Evolutionary conservation across 2,329 filamentous ascomycete species (phyloP).

Genomic region (Aspergillus candidus): DNA sequence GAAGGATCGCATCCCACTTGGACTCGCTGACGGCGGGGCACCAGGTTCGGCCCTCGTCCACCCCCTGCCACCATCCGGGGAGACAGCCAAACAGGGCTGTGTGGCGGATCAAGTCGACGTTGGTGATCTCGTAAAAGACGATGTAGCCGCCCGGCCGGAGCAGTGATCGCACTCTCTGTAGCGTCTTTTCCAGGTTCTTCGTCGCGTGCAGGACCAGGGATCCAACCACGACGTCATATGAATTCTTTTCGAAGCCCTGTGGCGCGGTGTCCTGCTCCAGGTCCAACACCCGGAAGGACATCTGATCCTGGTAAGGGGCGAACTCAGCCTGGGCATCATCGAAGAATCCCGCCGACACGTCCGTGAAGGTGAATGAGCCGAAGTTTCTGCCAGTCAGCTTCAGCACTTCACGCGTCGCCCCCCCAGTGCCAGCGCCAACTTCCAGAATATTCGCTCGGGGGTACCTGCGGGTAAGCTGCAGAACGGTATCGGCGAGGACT

Average conservation of each 20-base stretch:
- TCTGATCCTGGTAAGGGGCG: conserved; percentile 10
- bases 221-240: conserved; percentile 30
- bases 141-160: conserved; percentile 43
- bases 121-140: conserved; percentile 35
- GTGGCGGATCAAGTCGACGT: no score
- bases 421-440: conserved; percentile 36
- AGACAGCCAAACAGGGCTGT: no score
- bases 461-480: conserved; percentile 11
- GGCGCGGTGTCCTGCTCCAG: conserved; percentile 21
- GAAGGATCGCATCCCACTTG: no score
- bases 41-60: no score
- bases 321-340: conserved; percentile 22
- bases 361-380: conserved; percentile 41
- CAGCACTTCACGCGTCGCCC: conserved; percentile 29
- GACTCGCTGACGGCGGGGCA: no score
- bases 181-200: conserved; percentile 14
- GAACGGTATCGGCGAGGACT: no score
- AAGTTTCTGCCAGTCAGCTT: conserved; percentile 20
- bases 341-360: conserved; percentile 41
- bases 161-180: conserved; percentile 27
- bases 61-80: no score
- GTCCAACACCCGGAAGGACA: conserved; percentile 25
- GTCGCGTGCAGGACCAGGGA: conserved; percentile 37
- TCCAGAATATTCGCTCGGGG: conserved; percentile 34
- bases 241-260: conserved; percentile 29